Conservation (phyloP, 345 rosid species). For the Hirschfeldia incana region DNA sequence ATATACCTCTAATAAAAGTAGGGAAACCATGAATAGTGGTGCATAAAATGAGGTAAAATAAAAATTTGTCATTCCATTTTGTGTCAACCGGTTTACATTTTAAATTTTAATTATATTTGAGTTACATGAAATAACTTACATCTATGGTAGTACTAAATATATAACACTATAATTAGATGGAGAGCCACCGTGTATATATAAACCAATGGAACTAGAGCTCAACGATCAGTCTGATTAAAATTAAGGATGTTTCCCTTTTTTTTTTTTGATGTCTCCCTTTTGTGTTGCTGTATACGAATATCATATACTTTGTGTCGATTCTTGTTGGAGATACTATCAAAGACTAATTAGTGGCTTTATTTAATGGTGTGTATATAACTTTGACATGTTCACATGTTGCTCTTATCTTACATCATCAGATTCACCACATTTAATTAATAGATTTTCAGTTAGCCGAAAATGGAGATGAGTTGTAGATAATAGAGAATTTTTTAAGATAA, state of each 20-base stretch:
- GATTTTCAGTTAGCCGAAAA: constrained; percentile 1
- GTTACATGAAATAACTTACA: too few species aligned
- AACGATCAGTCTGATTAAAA: not conserved
- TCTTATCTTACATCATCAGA: constrained; percentile 22
- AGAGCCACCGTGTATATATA: not conserved
- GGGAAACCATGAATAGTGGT: too few species aligned
- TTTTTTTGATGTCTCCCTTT: too few species aligned
- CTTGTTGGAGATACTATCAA: constrained; percentile 13
- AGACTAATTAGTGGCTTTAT: constrained; percentile 4
- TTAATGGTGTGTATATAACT: not conserved
- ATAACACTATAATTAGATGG: too few species aligned
- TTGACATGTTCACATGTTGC: constrained; percentile 28
- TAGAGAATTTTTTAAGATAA: too few species aligned
- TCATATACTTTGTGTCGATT: constrained; percentile 21
- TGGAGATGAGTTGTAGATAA: not conserved
- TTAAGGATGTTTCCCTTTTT: not conserved
- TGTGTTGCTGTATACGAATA: constrained; percentile 6
- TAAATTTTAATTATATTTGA: too few species aligned
- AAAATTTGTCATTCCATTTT: too few species aligned
- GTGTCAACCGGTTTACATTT: too few species aligned
- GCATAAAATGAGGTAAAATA: too few species aligned
- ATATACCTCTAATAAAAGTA: too few species aligned
- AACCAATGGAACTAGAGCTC: not conserved
- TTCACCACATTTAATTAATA: not conserved
- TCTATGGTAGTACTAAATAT: too few species aligned